Evolutionary conservation across 2,329 filamentous ascomycete species (phyloP).

Genomic region (Coniochaeta sp.): DNA sequence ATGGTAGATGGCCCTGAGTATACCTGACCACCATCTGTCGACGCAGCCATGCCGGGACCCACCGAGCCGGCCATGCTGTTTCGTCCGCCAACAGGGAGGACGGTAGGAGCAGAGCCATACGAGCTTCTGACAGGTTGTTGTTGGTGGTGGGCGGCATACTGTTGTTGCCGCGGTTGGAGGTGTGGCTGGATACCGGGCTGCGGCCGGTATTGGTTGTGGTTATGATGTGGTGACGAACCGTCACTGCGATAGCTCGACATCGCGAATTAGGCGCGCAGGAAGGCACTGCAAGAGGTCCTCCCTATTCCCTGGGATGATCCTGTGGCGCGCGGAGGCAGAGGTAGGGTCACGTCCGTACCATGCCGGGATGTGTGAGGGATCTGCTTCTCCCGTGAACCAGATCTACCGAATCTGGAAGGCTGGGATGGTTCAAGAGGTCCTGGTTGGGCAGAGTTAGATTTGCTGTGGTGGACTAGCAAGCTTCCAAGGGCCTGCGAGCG

Average conservation of each 20-base stretch:
- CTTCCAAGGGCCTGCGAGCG: not conserved
- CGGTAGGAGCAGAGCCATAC: not conserved
- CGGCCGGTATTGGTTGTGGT: not conserved
- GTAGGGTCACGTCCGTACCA: slow-evolving; percentile 1
- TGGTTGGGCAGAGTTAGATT: not conserved
- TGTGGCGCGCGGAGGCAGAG: not conserved
- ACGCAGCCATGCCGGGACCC: slow-evolving; percentile 1
- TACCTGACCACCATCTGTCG: not conserved
- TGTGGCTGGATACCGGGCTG: not conserved
- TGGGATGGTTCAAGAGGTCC: not conserved
- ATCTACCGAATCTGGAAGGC: not conserved
- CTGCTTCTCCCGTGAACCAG: not conserved
- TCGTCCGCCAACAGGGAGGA: not conserved
- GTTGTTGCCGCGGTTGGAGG: not conserved
- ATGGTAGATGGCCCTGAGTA: slow-evolving; percentile 1
- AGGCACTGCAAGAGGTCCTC: not conserved
- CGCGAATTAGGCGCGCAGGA: not conserved
- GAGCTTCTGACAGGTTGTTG: not conserved
- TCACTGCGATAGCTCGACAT: slow-evolving; percentile 1
- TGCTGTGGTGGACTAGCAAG: not conserved
- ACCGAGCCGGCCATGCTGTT: slow-evolving; percentile 1
- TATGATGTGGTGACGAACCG: not conserved
- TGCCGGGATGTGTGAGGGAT: not conserved
- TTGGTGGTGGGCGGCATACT: not conserved
- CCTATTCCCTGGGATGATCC: not conserved